Conservation (phyloP, 2,329 filamentous ascomycete genomes). For the Emmonsiellopsis sp. region DNA sequence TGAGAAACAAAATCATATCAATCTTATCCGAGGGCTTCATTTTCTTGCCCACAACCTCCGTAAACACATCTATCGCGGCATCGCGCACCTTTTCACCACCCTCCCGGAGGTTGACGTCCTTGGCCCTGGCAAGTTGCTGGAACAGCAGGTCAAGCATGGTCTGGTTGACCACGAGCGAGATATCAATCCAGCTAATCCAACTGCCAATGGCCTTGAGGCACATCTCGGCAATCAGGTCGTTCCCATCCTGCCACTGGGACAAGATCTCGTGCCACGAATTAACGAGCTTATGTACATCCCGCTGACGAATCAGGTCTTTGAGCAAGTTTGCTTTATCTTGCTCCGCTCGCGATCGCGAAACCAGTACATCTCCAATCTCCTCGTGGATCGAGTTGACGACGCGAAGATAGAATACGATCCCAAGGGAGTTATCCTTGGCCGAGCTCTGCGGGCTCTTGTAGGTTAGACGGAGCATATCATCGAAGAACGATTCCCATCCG, state of each 20-base stretch:
- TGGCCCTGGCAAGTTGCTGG: constrained; percentile 70
- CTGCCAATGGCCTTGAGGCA: constrained; percentile 86
- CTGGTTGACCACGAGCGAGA: constrained; percentile 83
- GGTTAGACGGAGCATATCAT: constrained; percentile 76
- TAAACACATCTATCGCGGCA: constrained; percentile 87
- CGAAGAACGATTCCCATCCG: constrained; percentile 82
- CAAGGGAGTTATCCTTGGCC: constrained; percentile 58
- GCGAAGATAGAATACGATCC: constrained; percentile 79
- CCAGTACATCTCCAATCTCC: constrained; percentile 88
- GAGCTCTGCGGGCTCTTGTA: constrained; percentile 48
- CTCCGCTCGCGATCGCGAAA: constrained; percentile 68
- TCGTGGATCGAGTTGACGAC: constrained; percentile 87
- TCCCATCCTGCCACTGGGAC: constrained; percentile 60
- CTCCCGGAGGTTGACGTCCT: constrained; percentile 50
- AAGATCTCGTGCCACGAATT: constrained; percentile 88
- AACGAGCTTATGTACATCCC: constrained; percentile 82
- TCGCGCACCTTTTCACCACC: constrained; percentile 78
- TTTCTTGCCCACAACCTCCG: constrained; percentile 94
- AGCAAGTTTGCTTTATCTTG: constrained; percentile 78
- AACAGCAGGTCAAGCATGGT: constrained; percentile 77
- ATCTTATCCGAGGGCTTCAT: constrained; percentile 93
- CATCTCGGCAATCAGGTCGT: constrained; percentile 70
- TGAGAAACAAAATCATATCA: constrained; percentile 84
- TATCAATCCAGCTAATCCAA: constrained; percentile 99
- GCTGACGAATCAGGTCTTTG: constrained; percentile 78